Evolutionary conservation across 495 filamentous ascomycete species (phyloP), one percentile per base, ranked within the genome.

Genomic region (Penicillium pancosmium): DNA sequence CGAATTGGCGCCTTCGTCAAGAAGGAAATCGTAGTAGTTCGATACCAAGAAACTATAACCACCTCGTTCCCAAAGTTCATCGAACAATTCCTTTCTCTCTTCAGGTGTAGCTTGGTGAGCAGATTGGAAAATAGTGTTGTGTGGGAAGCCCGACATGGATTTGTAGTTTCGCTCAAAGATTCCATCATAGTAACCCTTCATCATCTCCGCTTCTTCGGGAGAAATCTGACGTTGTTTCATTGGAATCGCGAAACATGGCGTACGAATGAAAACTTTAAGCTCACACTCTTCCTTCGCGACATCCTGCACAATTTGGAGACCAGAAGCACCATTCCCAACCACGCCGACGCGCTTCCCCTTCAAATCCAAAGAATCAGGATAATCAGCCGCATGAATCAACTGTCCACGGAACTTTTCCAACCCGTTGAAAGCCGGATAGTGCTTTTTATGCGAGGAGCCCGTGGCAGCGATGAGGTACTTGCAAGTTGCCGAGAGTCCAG

Each of bases 1-100:
- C 4, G 65, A 10, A 59, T 86, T 86, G 7, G 81, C 77, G 16
- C 77, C 69, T 21, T 61, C 21, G 50, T 74, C 64, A n/a, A 76
- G 63, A 23, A 82, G 60, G 15, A 74, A 63, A 56, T 86, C 83
- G 8, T 68, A 71, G 71, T 83, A 86, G 35, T 73, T 80, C 0
- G 68, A 77, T 0, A 83, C 66, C 68, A 76, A 73, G 59, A 77
- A 84, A 27, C 61, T 58, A 58, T 83, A 83, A 21, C 82, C 82
- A 18, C 82, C 83, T 0, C 70, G 55, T 9, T 73, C 57, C 76
- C 76, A 86, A 3, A 83, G 61, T 16, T 72, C 59, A 33, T 86
- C 70, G 56, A 73, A 84, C 25, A 76, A 68, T 7, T 56, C 67
- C 19, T 80, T 71, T 2, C 81, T 69, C 51, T 83, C 67, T 35